Evolutionary conservation across 2,329 filamentous ascomycete genomes (phyloP).

Genomic region (Aspergillus hiratsukae): DNA sequence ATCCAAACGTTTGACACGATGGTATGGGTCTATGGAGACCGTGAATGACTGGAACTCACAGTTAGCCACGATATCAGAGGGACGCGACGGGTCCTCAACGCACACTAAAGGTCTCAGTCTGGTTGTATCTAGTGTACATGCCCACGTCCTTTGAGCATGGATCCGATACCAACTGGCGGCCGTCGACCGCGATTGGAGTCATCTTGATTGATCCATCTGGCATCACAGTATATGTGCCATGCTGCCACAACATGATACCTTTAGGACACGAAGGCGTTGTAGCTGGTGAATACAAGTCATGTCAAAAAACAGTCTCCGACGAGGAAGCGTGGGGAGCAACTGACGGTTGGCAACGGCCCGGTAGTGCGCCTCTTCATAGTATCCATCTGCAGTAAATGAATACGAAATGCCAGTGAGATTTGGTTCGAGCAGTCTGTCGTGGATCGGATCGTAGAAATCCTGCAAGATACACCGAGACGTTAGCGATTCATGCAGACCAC

Average conservation of each 20-base stretch:
- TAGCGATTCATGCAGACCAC: neutral
- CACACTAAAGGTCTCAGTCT: slow-evolving; percentile 60
- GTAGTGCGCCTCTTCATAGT: slow-evolving; percentile 67
- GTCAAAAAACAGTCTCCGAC: slow-evolving; percentile 9
- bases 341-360: slow-evolving; percentile 64
- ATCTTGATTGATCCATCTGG: slow-evolving; percentile 57
- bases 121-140: slow-evolving; percentile 63
- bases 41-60: slow-evolving; percentile 32
- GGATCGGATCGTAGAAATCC: slow-evolving; percentile 66
- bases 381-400: slow-evolving; percentile 65
- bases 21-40: slow-evolving; percentile 54
- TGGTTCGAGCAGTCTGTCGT: slow-evolving; percentile 64
- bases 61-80: slow-evolving; percentile 5
- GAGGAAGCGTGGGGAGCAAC: slow-evolving; percentile 24
- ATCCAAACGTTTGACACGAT: slow-evolving; percentile 59
- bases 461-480: slow-evolving; percentile 27
- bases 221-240: slow-evolving; percentile 57
- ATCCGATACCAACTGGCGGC: slow-evolving; percentile 61
- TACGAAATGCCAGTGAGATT: slow-evolving; percentile 65
- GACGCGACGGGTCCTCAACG: slow-evolving; percentile 1
- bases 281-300: slow-evolving; percentile 39
- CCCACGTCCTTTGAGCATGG: slow-evolving; percentile 56
- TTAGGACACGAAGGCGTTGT: slow-evolving; percentile 57
- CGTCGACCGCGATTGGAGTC: slow-evolving; percentile 60
- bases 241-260: slow-evolving; percentile 69